Evolutionary conservation across 2,329 filamentous ascomycete genomes (phyloP).

Genomic region (Achaetomium macrosporum): DNA sequence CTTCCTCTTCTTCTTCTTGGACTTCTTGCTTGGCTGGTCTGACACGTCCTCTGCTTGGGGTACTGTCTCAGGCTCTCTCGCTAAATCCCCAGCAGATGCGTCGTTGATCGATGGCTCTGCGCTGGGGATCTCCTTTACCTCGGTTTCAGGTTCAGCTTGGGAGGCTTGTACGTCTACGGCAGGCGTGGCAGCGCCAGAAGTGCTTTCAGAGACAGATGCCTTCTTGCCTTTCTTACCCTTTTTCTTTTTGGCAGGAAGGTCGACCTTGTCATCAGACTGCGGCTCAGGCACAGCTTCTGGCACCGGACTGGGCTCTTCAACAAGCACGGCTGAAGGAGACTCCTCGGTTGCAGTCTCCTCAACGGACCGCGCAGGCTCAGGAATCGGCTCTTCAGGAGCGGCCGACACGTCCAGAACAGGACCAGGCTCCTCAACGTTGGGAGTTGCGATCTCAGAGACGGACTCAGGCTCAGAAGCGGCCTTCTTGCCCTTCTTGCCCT

Average conservation of each 20-base stretch:
- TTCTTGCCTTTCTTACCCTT: conserved; percentile 29
- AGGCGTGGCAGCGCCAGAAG: conserved; percentile 7
- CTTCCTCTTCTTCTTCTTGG: conserved; percentile 30
- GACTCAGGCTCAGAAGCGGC: conserved; percentile 1
- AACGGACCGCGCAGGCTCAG: not conserved
- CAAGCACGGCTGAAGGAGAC: not conserved
- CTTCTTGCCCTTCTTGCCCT: conserved; percentile 8
- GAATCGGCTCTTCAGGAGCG: not conserved
- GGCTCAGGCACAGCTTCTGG: not conserved
- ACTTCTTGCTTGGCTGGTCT: conserved; percentile 19
- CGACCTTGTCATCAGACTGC: not conserved
- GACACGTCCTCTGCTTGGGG: not conserved
- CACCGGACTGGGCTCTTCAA: not conserved
- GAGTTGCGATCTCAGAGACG: not conserved
- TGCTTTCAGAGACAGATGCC: conserved; percentile 8
- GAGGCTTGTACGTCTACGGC: not conserved
- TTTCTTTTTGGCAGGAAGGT: conserved; percentile 19
- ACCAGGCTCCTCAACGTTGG: not conserved
- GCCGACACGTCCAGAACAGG: not conserved
- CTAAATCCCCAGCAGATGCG: not conserved
- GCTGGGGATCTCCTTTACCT: not conserved
- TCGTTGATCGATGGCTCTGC: not conserved
- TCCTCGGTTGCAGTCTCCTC: not conserved
- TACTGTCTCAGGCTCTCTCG: not conserved
- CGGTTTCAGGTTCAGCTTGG: not conserved